These are phyloP conservation scores for Agrocybe praecox DNA, from an alignment of 768 basidiomycete genomes.

Conservation along the genomic window DNA sequence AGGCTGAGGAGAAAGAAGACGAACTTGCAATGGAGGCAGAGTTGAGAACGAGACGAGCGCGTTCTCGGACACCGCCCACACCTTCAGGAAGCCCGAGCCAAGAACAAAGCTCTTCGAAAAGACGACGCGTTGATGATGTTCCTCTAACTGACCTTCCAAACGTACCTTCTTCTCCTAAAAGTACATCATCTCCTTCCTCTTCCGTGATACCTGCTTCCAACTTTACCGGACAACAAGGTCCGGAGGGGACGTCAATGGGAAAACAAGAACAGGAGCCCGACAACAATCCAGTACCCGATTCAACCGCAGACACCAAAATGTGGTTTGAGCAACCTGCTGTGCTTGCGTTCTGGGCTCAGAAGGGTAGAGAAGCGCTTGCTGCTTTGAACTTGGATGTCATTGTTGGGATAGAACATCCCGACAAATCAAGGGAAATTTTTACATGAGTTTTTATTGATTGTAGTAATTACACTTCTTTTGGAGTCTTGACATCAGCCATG, in stretches of 20 bases:
- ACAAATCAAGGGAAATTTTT: not conserved
- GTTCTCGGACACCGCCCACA: not conserved
- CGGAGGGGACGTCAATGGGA: not conserved
- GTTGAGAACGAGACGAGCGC: not conserved
- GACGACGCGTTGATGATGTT: not conserved
- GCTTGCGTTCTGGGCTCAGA: constrained; percentile 50
- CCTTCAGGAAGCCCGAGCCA: not conserved
- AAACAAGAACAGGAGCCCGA: not conserved
- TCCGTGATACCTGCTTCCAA: too few species aligned
- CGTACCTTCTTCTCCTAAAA: too few species aligned
- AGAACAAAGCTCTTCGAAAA: not conserved
- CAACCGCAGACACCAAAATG: constrained; percentile 14
- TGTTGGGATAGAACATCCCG: constrained; percentile 38
- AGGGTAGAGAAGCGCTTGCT: constrained; percentile 51
- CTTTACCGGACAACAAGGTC: too few species aligned
- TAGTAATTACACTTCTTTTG: too few species aligned
- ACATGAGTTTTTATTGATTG: too few species aligned
- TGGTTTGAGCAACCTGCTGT: constrained; percentile 58
- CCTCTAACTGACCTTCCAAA: too few species aligned
- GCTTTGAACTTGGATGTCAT: constrained; percentile 47
- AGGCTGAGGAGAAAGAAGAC: not conserved
- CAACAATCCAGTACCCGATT: not conserved
- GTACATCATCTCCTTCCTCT: too few species aligned
- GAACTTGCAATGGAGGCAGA: not conserved
- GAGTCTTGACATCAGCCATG: too few species aligned